Evolutionary conservation across 2,329 filamentous ascomycete species (phyloP).

Genomic region (Penicillium brevicompactum): DNA sequence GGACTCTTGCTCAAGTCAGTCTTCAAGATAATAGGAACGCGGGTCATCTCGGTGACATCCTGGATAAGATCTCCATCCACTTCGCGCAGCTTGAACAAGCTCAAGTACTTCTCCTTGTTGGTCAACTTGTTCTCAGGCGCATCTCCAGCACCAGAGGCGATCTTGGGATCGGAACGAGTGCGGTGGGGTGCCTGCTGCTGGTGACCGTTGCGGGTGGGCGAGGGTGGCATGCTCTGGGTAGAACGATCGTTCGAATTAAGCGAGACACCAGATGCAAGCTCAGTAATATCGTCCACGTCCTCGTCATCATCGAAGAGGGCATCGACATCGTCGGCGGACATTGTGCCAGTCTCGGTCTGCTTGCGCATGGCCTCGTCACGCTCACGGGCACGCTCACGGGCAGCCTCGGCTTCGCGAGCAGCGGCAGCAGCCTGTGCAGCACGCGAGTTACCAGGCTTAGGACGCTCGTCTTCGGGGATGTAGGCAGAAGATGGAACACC

Average conservation of each 20-base stretch:
- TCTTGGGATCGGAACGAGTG: slow-evolving; percentile 91
- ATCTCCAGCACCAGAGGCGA: slow-evolving; percentile 67
- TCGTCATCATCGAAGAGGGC: slow-evolving; percentile 95
- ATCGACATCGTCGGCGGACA: slow-evolving; percentile 89
- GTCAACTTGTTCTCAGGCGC: slow-evolving; percentile 76
- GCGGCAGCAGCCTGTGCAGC: slow-evolving; percentile 74
- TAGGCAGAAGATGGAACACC: slow-evolving; percentile 95
- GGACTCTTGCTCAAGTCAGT: slow-evolving; percentile 98
- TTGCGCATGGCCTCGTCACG: slow-evolving; percentile 88
- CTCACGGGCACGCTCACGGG: slow-evolving; percentile 78
- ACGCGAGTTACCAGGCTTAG: slow-evolving; percentile 77
- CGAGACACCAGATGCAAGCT: slow-evolving; percentile 88
- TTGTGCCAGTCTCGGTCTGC: slow-evolving; percentile 92
- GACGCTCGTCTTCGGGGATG: slow-evolving; percentile 93
- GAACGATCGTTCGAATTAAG: slow-evolving; percentile 74
- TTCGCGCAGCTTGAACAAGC: slow-evolving; percentile 84
- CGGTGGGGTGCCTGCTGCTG: slow-evolving; percentile 73
- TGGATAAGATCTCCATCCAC: slow-evolving; percentile 96
- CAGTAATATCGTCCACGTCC: slow-evolving; percentile 83
- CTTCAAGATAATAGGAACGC: slow-evolving; percentile 96
- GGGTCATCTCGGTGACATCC: slow-evolving; percentile 96
- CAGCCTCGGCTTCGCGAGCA: slow-evolving; percentile 78
- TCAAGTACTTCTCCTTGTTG: slow-evolving; percentile 96
- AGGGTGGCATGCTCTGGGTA: slow-evolving; percentile 93
- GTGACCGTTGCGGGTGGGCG: slow-evolving; percentile 75